A percentile compares a stretch with the other conserved stretches of the same genome.
phyloP scores from a whole-genome alignment of 345 rosid species.

The Noccaea bulbosa region DNA sequence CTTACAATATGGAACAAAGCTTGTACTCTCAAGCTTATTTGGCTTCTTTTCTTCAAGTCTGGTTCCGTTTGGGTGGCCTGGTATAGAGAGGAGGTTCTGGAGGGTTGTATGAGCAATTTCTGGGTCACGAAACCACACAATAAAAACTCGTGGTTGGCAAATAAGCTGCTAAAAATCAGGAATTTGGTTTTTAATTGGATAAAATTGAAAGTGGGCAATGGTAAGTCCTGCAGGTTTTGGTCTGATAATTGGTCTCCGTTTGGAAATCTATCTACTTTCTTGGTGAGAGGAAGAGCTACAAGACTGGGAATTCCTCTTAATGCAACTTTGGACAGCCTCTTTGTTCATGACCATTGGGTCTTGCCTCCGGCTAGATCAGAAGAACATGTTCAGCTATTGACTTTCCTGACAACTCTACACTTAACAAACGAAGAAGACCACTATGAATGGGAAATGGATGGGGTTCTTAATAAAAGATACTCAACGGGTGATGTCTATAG shows the following conservation, averaged over 20 bases:
- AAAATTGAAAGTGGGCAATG: not conserved
- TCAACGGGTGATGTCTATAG: too few relatives aligned
- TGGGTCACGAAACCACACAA: not conserved
- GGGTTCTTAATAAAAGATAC: too few relatives aligned
- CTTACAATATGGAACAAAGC: not conserved
- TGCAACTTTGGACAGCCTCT: too few relatives aligned
- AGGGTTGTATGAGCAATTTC: not conserved
- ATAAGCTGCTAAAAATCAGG: not conserved
- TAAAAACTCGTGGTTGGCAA: not conserved
- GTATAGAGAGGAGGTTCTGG: not conserved
- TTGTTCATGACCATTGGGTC: too few relatives aligned
- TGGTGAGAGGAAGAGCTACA: too few relatives aligned
- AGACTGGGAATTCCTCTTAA: too few relatives aligned
- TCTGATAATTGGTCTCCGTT: not conserved
- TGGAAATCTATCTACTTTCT: too few relatives aligned
- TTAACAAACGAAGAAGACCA: too few relatives aligned
- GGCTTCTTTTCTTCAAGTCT: not conserved
- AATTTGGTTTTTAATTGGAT: not conserved
- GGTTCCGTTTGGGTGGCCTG: not conserved
- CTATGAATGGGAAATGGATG: too few relatives aligned
- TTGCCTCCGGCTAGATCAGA: too few relatives aligned
- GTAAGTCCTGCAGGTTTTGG: not conserved
- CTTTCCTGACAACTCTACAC: too few relatives aligned
- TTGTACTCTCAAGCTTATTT: not conserved
- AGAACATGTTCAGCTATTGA: too few relatives aligned